Percentiles rank a stretch among this genome's conserved stretches.
These are phyloP conservation scores for Vaccinium macrocarpon DNA, from an alignment of 148 eudicot genomes.

Conservation along the genomic window DNA sequence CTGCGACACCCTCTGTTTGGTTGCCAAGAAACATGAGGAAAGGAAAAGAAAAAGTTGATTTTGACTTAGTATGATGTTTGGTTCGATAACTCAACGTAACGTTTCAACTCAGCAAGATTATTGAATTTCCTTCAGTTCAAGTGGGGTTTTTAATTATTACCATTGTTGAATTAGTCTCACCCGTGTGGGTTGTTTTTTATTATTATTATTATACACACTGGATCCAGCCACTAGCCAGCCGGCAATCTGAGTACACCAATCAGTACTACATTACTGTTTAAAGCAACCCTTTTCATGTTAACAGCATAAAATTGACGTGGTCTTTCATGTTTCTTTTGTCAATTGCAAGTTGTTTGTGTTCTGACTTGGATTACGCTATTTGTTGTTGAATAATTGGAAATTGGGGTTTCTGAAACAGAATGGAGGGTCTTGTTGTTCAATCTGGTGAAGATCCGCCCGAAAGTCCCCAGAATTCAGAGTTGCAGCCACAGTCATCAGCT, in stretches of 20 bases:
- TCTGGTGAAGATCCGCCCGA: not conserved
- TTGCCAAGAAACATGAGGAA: not conserved
- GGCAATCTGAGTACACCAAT: not conserved
- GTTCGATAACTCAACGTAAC: not conserved
- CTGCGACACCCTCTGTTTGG: not conserved
- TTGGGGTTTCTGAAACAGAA: constrained; percentile 11
- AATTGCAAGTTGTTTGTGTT: constrained; percentile 8
- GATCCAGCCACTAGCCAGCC: not conserved
- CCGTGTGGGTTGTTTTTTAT: not conserved
- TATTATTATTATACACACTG: not conserved
- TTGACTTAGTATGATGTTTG: not conserved
- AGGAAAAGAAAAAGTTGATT: not conserved
- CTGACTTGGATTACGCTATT: not conserved
- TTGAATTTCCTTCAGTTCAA: not conserved
- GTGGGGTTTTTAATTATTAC: not conserved
- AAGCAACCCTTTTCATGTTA: not conserved
- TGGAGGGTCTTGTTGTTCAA: constrained; percentile 39
- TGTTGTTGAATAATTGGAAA: not conserved
- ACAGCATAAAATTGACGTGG: not conserved
- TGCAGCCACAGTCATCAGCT: too few relatives aligned
- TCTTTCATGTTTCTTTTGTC: not conserved
- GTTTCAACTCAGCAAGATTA: not conserved
- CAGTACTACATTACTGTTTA: not conserved
- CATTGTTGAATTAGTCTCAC: not conserved
- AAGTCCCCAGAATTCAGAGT: too few relatives aligned